Evolutionary conservation across 129 eudicot species (phyloP), one percentile per base, ranked within the genome.

Genomic region (Apium graveolens): DNA sequence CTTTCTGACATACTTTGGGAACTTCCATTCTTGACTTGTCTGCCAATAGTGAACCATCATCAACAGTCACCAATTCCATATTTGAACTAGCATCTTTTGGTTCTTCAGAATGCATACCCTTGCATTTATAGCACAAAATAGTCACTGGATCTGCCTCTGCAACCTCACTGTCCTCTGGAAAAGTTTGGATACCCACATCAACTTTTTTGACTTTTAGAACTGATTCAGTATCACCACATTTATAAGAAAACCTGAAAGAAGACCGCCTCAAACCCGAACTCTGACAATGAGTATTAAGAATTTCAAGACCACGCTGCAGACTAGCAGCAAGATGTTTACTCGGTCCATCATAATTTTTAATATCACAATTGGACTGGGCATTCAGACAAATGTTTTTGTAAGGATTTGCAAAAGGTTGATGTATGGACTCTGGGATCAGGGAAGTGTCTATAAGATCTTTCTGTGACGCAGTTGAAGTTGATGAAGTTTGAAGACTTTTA

Each of bases 131-230:
- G 83, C 97, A 95, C 68, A 92, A 63, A 70, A 78, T 79, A 55
- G 43, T 55, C 53, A 0, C 31, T 3, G 83, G 45, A 34, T 82
- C 87, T 79, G 78, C 82, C 68, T 83, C 90, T 43, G 74, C 76
- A 48, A 74, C 49, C 81, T 88, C 84, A 17, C 73, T 71, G 76
- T 87, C 88, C 60, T 62, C 81, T 76, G 69, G 78, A 71, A 78
- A 57, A 51, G 97, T 90, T 85, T 95, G 97, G 79, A 95, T 89
- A 66, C 99, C 99, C 26, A 85, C 89, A 81, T 95, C 96, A 75
- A 90, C 86, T 87, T 92, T 95, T 49, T 76, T 75, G 79, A 78
- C 77, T 51, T 27, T 20, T 53, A 77, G 46, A 74, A 78, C 77
- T 17, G 84, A 83, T 78, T 87, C 87, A 75, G 76, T 34, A 45